Evolutionary conservation across 2,329 filamentous ascomycete genomes (phyloP).

Genomic region (Grosmannia serpens): DNA sequence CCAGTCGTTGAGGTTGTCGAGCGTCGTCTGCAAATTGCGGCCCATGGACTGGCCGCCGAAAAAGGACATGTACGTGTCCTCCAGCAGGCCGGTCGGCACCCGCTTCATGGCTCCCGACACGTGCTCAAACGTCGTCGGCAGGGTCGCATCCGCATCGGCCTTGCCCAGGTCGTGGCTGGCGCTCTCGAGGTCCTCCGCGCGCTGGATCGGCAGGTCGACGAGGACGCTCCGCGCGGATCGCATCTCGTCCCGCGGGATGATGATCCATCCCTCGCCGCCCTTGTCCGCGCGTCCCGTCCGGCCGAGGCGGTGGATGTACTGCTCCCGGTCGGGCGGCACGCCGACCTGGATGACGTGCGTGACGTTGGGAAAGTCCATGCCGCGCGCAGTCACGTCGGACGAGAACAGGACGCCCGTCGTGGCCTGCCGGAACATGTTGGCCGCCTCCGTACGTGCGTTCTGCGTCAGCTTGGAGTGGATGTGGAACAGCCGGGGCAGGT

Average conservation of each 20-base stretch:
- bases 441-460: slow-evolving; percentile 51
- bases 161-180: slow-evolving; percentile 41
- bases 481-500: slow-evolving; percentile 32
- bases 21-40: slow-evolving; percentile 25
- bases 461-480: slow-evolving; percentile 79
- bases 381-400: slow-evolving; percentile 69
- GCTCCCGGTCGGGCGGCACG: slow-evolving; percentile 38
- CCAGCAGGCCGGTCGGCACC: slow-evolving; percentile 29
- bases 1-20: slow-evolving; percentile 44
- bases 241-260: slow-evolving; percentile 47
- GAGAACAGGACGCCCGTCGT: slow-evolving; percentile 57
- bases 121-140: slow-evolving; percentile 33
- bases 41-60: slow-evolving; percentile 32
- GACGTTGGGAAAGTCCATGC: slow-evolving; percentile 55
- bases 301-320: slow-evolving; percentile 52
- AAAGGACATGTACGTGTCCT: slow-evolving; percentile 41
- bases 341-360: slow-evolving; percentile 52
- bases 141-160: slow-evolving; percentile 27
- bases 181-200: slow-evolving; percentile 37
- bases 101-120: slow-evolving; percentile 29
- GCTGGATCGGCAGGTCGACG: slow-evolving; percentile 47
- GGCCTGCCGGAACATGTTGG: slow-evolving; percentile 60
- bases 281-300: slow-evolving; percentile 66
- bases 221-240: slow-evolving; percentile 37
- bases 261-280: slow-evolving; percentile 58